Conservation (phyloP, 306 rosid genomes). For the Urtica urens region DNA sequence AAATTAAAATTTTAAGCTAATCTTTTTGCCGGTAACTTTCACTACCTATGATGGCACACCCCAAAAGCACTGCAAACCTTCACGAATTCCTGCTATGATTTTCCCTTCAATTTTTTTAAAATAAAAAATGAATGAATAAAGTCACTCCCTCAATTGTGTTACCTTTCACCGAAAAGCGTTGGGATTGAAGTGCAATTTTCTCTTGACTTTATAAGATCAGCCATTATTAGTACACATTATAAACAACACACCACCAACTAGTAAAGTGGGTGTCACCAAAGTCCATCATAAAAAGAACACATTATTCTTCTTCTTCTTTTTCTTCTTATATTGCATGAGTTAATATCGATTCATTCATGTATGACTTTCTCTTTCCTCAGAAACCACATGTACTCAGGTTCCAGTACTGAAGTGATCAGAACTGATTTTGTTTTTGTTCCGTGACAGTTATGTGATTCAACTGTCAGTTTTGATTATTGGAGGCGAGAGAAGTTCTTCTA, state of each 20-base stretch:
- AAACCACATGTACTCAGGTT: slow-evolving; percentile 12
- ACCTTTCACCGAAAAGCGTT: slow-evolving; percentile 94
- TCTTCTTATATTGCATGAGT: slow-evolving; percentile 26
- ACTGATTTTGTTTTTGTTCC: background rate
- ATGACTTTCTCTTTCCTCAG: slow-evolving; percentile 36
- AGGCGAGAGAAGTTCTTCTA: background rate
- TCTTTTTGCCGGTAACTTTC: slow-evolving; percentile 34
- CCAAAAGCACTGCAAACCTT: slow-evolving; percentile 55
- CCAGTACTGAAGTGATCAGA: slow-evolving; percentile 7
- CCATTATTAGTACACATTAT: slow-evolving; percentile 21
- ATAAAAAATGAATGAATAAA: slow-evolving; percentile 13
- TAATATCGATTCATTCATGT: slow-evolving; percentile 23
- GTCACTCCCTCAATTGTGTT: slow-evolving; percentile 15
- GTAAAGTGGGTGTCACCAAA: slow-evolving; percentile 28
- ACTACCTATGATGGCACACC: slow-evolving; percentile 54
- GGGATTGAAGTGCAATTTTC: slow-evolving; percentile 13
- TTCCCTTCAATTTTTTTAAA: slow-evolving; percentile 16
- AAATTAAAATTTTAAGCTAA: slow-evolving; percentile 19
- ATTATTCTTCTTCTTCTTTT: slow-evolving; percentile 5
- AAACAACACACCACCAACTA: too few species aligned
- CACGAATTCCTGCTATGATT: slow-evolving; percentile 51
- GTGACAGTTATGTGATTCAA: slow-evolving; percentile 9
- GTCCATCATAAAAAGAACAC: slow-evolving; percentile 22
- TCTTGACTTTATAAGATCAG: slow-evolving; percentile 47
- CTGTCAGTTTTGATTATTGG: slow-evolving; percentile 12